phyloP scores from a whole-genome alignment of 768 basidiomycete species.

The Clathrus columnatus region DNA sequence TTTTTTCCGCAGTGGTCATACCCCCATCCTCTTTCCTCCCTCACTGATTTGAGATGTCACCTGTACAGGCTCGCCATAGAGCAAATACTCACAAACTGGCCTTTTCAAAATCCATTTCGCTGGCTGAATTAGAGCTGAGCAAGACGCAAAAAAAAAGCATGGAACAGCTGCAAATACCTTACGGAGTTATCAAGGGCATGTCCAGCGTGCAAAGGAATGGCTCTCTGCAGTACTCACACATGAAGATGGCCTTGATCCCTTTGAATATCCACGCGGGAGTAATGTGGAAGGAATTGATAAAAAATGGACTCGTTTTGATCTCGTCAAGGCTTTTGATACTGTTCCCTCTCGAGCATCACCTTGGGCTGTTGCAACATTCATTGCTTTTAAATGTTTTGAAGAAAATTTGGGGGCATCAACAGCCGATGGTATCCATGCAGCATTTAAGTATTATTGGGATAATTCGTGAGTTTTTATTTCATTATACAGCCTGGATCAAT shows the following conservation, averaged over 20 bases:
- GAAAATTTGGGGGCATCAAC: constrained; percentile 13
- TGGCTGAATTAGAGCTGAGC: background rate
- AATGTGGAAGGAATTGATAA: background rate
- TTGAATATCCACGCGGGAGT: background rate
- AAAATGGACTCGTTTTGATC: background rate
- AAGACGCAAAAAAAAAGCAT: background rate
- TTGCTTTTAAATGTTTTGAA: constrained; percentile 25
- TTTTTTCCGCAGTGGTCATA: background rate
- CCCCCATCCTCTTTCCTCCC: too few relatives aligned
- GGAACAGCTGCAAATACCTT: background rate
- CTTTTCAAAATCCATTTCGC: background rate
- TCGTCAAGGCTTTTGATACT: constrained; percentile 19
- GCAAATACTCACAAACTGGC: background rate
- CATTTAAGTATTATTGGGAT: constrained; percentile 24
- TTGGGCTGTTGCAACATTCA: constrained; percentile 19
- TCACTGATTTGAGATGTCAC: background rate
- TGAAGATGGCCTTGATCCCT: background rate
- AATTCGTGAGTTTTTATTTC: constrained; percentile 17
- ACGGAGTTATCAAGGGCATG: background rate
- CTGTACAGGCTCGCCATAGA: background rate
- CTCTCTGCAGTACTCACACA: background rate
- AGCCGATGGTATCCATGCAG: constrained; percentile 22
- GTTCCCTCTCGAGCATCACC: constrained; percentile 23
- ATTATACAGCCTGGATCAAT: background rate
- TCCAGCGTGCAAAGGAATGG: background rate